Conservation (phyloP, 2,329 filamentous ascomycete genomes). For the Trichoderma koningii region DNA sequence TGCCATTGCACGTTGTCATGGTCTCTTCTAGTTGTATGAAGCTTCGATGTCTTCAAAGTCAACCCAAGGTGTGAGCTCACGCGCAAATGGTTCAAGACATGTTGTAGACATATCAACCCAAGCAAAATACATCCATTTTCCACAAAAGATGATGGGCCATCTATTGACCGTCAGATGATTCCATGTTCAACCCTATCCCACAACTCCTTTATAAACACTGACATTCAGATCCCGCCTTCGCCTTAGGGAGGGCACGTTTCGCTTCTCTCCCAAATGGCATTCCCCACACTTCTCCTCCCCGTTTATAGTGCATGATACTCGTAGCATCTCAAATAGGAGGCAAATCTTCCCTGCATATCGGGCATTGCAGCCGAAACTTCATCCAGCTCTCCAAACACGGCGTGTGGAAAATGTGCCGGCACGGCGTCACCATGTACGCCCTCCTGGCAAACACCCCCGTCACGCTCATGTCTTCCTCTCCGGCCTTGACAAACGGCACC, state of each 20-base stretch:
- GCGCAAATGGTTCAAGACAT: neutral
- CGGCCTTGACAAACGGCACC: conserved; percentile 73
- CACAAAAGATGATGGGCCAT: neutral
- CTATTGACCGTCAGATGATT: neutral
- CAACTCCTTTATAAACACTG: neutral
- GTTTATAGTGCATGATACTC: neutral
- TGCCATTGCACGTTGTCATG: neutral
- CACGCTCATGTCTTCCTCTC: conserved; percentile 57
- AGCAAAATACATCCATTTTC: neutral
- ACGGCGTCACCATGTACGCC: conserved; percentile 96
- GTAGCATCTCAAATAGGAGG: conserved; percentile 67
- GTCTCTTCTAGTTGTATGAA: neutral
- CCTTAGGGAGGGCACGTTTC: neutral
- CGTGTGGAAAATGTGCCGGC: conserved; percentile 93
- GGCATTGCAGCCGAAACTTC: conserved; percentile 88
- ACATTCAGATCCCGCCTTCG: neutral
- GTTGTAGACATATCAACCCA: neutral
- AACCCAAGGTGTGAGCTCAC: neutral
- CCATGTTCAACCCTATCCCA: neutral
- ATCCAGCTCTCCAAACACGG: conserved; percentile 94
- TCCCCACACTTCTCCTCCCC: neutral
- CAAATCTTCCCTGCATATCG: conserved; percentile 87
- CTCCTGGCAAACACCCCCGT: conserved; percentile 75
- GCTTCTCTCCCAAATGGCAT: neutral
- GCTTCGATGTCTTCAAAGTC: neutral